Percentiles rank a stretch among this genome's conserved stretches.
These are phyloP conservation scores for Cryphonectria parasitica DNA, from an alignment of 2,329 filamentous ascomycete species.

Conservation along the genomic window DNA sequence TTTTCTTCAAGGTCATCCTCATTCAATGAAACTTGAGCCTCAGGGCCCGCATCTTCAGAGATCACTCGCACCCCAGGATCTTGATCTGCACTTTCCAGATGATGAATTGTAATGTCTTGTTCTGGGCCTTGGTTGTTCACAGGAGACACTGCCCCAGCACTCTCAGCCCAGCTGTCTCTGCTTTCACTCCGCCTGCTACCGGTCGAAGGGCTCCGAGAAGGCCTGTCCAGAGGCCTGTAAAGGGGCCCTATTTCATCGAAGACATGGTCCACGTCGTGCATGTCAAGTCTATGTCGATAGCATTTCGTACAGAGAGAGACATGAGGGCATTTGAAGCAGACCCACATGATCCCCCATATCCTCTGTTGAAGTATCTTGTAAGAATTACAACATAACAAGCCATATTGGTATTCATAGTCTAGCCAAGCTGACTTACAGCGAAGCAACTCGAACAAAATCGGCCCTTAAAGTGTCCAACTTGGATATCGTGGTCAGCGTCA, in stretches of 20 bases:
- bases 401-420: not conserved
- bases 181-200: not conserved
- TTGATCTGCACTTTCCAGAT: not conserved
- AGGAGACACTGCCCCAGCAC: not conserved
- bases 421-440: constrained; percentile 7
- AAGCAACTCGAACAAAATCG: not conserved
- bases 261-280: not conserved
- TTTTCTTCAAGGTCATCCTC: not conserved
- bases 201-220: not conserved
- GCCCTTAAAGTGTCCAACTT: not conserved
- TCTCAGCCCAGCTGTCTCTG: not conserved
- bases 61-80: not conserved
- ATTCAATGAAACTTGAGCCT: not conserved
- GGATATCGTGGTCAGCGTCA: not conserved
- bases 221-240: not conserved
- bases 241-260: not conserved
- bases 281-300: not conserved
- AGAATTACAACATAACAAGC: not conserved
- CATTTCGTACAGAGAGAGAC: not conserved
- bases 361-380: not conserved
- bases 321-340: not conserved
- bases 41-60: not conserved
- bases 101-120: no score
- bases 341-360: not conserved
- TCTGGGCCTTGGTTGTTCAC: no score